Conservation (phyloP, 257 asterid species). For the Jaltomata sinuosa region DNA sequence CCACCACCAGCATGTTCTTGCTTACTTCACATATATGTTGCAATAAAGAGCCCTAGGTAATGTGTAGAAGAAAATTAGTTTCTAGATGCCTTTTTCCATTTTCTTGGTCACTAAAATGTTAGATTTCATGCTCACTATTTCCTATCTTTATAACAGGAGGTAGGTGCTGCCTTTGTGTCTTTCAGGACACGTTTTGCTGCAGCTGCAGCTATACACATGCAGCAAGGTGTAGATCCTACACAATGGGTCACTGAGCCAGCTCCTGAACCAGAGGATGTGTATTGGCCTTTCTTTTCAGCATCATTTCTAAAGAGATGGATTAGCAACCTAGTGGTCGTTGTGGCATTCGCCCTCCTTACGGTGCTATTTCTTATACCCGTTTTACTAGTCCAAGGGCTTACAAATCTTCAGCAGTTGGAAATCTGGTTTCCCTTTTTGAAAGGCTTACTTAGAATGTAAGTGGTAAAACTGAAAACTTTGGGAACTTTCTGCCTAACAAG, state of each 20-base stretch:
- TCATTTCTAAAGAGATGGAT: slow-evolving; percentile 74
- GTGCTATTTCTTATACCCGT: slow-evolving; percentile 74
- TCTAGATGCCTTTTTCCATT: background rate
- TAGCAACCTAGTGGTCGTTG: slow-evolving; percentile 46
- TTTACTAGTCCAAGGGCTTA: slow-evolving; percentile 83
- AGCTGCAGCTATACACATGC: slow-evolving; percentile 57
- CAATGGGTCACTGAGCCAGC: slow-evolving; percentile 90
- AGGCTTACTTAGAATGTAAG: slow-evolving; percentile 62
- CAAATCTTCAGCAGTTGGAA: slow-evolving; percentile 88
- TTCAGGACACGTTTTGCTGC: slow-evolving; percentile 82
- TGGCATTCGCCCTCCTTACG: slow-evolving; percentile 50
- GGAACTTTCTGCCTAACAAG: background rate
- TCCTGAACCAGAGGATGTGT: slow-evolving; percentile 87
- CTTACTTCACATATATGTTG: background rate
- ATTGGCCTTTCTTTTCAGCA: slow-evolving; percentile 96
- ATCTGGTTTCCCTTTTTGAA: slow-evolving; percentile 69
- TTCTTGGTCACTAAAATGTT: background rate
- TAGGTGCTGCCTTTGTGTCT: slow-evolving; percentile 92
- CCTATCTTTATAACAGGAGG: slow-evolving; percentile 41
- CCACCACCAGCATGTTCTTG: background rate
- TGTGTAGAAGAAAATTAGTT: background rate
- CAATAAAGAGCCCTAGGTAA: background rate
- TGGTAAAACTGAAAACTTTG: background rate
- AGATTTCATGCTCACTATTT: background rate
- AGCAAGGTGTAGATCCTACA: slow-evolving; percentile 78